These are phyloP conservation scores for Fusarium sp. DNA, from an alignment of 2,329 filamentous ascomycete species.

Conservation along the genomic window DNA sequence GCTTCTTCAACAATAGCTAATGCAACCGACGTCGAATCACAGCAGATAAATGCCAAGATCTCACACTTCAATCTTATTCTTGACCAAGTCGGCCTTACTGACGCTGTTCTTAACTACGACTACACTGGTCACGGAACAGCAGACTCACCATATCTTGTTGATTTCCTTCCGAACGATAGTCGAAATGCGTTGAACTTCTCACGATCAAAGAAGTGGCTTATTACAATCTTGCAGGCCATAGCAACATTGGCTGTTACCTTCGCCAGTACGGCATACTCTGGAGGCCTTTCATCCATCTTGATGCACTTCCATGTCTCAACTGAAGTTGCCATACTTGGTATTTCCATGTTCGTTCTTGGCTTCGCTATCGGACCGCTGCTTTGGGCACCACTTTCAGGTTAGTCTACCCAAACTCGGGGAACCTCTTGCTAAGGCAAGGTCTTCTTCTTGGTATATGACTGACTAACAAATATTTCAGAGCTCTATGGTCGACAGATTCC, in stretches of 20 bases:
- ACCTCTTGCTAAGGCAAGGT: not conserved
- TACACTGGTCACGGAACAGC: conserved; percentile 71
- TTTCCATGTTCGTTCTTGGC: conserved; percentile 72
- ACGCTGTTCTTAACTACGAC: conserved; percentile 63
- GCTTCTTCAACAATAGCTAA: conserved; percentile 38
- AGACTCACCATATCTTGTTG: conserved; percentile 74
- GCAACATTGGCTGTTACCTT: conserved; percentile 77
- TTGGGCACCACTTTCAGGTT: conserved; percentile 74
- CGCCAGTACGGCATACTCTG: conserved; percentile 73
- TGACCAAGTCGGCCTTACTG: conserved; percentile 67
- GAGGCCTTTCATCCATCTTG: conserved; percentile 64
- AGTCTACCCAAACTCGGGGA: not conserved
- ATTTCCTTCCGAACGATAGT: conserved; percentile 73
- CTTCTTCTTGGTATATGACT: not conserved
- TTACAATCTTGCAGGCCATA: conserved; percentile 70
- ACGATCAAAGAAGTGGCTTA: conserved; percentile 69
- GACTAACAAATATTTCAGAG: conserved; percentile 59
- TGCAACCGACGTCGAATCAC: conserved; percentile 55
- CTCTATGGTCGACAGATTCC: conserved; percentile 69
- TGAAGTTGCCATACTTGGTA: conserved; percentile 67
- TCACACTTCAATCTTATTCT: conserved; percentile 64
- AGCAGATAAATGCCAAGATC: conserved; percentile 46
- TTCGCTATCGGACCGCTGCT: conserved; percentile 70
- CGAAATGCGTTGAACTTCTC: conserved; percentile 73
- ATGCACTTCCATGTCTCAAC: conserved; percentile 60